phyloP scores from a whole-genome alignment of 116 monocot species.

The Papilionanthe hybrid region DNA sequence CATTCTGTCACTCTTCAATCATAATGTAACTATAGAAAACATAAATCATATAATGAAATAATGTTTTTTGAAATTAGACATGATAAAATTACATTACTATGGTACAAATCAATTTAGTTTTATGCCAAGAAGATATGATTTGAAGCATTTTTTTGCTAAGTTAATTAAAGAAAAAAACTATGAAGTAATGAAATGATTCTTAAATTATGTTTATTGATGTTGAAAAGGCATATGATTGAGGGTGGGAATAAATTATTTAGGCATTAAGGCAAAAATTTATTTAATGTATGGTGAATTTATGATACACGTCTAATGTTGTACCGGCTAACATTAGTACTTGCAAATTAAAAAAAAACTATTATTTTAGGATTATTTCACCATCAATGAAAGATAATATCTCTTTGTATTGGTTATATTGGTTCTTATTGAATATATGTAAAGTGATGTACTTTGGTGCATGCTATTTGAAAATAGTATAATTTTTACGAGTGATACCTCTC shows the following conservation, averaged over 20 bases:
- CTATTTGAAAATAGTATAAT: not conserved
- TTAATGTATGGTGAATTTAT: not conserved
- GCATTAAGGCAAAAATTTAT: not conserved
- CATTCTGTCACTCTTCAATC: too few relatives aligned
- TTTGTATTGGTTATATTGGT: not conserved
- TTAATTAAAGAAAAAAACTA: too few relatives aligned
- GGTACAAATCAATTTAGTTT: too few relatives aligned
- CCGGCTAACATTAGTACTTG: not conserved
- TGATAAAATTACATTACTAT: too few relatives aligned
- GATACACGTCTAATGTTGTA: not conserved
- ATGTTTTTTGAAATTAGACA: too few relatives aligned
- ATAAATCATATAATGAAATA: too few relatives aligned
- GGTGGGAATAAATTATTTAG: not conserved
- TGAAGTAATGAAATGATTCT: too few relatives aligned
- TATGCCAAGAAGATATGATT: too few relatives aligned
- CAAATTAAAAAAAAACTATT: not conserved
- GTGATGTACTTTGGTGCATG: not conserved
- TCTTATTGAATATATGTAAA: not conserved
- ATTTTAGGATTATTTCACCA: not conserved
- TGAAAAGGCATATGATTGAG: not conserved
- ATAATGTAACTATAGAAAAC: too few relatives aligned
- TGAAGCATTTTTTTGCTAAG: too few relatives aligned
- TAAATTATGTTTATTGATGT: not conserved
- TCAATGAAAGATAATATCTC: not conserved
- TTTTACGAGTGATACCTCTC: not conserved